These are phyloP conservation scores for Neurospora sp. DNA, from an alignment of 2,329 filamentous ascomycete genomes.

Conservation along the genomic window DNA sequence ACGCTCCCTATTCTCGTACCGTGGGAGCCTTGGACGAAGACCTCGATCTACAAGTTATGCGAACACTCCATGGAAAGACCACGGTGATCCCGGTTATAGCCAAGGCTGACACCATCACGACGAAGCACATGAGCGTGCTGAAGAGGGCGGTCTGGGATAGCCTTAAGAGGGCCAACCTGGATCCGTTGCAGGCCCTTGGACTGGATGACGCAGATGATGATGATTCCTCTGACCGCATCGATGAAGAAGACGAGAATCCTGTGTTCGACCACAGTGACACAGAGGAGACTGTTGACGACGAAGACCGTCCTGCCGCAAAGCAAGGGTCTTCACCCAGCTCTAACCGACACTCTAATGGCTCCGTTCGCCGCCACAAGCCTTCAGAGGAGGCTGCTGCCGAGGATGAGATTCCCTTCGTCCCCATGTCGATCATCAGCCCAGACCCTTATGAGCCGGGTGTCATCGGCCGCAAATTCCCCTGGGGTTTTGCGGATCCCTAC, in stretches of 20 bases:
- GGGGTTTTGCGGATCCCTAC: constrained; percentile 94
- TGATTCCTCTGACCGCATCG: constrained; percentile 45
- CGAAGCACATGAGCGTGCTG: constrained; percentile 82
- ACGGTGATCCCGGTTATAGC: constrained; percentile 92
- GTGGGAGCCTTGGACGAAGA: constrained; percentile 73
- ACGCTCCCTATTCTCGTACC: constrained; percentile 31
- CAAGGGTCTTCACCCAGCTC: constrained; percentile 23
- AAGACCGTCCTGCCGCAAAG: constrained; percentile 27
- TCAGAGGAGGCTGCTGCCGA: constrained; percentile 34
- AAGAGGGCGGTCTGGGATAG: constrained; percentile 87
- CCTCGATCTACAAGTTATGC: constrained; percentile 82
- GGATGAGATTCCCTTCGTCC: constrained; percentile 60
- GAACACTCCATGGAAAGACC: constrained; percentile 82
- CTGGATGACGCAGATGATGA: constrained; percentile 65
- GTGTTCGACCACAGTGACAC: constrained; percentile 16
- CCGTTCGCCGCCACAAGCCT: constrained; percentile 35
- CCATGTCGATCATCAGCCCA: constrained; percentile 87
- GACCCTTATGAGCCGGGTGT: constrained; percentile 77
- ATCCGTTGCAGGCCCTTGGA: constrained; percentile 79
- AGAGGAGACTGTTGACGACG: constrained; percentile 21
- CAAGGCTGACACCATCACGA: constrained; percentile 95
- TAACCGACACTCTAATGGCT: constrained; percentile 37
- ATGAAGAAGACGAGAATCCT: constrained; percentile 43
- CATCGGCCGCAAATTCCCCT: constrained; percentile 82
- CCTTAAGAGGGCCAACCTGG: constrained; percentile 74